These are phyloP conservation scores for Xylaria palmicola DNA, from an alignment of 495 filamentous ascomycete genomes.

Conservation along the genomic window DNA sequence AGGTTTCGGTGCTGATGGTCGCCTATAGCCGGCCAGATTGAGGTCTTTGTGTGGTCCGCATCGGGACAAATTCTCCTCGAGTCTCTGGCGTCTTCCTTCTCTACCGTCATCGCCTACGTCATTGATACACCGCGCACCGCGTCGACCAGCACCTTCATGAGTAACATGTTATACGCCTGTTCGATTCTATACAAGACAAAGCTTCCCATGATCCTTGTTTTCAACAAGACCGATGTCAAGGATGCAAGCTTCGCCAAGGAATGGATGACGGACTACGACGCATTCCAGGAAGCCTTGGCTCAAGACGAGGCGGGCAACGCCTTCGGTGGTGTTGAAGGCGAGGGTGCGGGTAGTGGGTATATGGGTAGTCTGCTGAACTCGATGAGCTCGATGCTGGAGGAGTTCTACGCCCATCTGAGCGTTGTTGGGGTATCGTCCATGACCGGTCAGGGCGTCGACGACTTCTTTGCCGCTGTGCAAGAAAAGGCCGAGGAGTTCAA, in stretches of 20 bases:
- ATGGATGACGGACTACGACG: constrained; percentile 99
- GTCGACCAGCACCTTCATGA: constrained; percentile 96
- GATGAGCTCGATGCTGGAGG: constrained; percentile 96
- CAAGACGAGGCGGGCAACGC: constrained; percentile 75
- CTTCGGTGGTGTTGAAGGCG: constrained; percentile 73
- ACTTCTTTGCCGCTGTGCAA: constrained; percentile 86
- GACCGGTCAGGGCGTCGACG: constrained; percentile 86
- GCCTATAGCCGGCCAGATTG: constrained; percentile 75
- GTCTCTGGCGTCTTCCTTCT: constrained; percentile 87
- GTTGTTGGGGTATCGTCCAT: constrained; percentile 92
- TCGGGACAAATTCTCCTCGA: constrained; percentile 91
- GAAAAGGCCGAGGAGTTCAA: constrained; percentile 88
- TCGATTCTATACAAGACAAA: constrained; percentile 98
- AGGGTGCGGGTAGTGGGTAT: constrained; percentile 75
- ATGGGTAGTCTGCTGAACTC: constrained; percentile 96
- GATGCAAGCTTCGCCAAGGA: constrained; percentile 91
- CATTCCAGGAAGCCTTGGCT: constrained; percentile 83
- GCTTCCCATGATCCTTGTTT: constrained; percentile 95
- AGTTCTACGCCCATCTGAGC: constrained; percentile 92
- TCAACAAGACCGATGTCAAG: constrained; percentile 97
- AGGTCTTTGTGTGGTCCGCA: constrained; percentile 97
- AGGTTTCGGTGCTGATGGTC: not conserved
- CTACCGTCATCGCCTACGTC: constrained; percentile 94
- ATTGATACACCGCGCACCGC: constrained; percentile 93
- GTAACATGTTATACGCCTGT: constrained; percentile 99